Evolutionary conservation across 2,329 filamentous ascomycete genomes (phyloP).

Genomic region (Aspergillus carbonarius): DNA sequence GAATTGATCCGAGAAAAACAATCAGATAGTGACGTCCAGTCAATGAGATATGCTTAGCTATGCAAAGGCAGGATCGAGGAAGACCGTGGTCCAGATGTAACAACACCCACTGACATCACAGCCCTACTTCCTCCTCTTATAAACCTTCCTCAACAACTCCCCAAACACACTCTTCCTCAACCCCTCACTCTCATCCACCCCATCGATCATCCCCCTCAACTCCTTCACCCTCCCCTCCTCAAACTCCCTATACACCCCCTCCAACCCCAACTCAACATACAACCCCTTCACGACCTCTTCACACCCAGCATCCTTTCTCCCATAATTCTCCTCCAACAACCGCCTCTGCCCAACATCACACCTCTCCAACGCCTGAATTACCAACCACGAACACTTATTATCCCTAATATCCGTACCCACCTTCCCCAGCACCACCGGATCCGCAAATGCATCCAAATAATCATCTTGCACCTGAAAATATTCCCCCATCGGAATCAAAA

Average conservation of each 20-base stretch:
- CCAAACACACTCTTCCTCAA: background rate
- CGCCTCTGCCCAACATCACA: background rate
- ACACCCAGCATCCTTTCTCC: background rate
- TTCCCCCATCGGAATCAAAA: slow-evolving; percentile 92
- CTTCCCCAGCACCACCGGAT: slow-evolving; percentile 89
- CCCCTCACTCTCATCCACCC: background rate
- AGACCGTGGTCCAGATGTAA: too few relatives aligned
- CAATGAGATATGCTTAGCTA: too few relatives aligned
- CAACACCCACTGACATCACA: too few relatives aligned
- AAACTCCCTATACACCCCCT: background rate
- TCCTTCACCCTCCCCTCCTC: background rate
- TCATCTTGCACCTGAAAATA: slow-evolving; percentile 99
- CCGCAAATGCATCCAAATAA: slow-evolving; percentile 95
- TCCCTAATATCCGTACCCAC: slow-evolving; percentile 98
- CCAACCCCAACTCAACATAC: background rate
- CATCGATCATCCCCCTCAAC: background rate
- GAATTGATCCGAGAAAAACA: too few relatives aligned
- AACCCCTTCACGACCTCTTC: background rate
- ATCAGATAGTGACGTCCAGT: too few relatives aligned
- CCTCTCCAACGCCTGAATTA: background rate
- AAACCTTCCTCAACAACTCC: too few relatives aligned
- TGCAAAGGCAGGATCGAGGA: too few relatives aligned
- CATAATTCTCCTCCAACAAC: background rate
- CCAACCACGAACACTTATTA: slow-evolving; percentile 97
- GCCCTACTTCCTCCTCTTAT: too few relatives aligned